Conservation (phyloP, 495 filamentous ascomycete genomes). For the Hypomontagnella submonticulosa region DNA sequence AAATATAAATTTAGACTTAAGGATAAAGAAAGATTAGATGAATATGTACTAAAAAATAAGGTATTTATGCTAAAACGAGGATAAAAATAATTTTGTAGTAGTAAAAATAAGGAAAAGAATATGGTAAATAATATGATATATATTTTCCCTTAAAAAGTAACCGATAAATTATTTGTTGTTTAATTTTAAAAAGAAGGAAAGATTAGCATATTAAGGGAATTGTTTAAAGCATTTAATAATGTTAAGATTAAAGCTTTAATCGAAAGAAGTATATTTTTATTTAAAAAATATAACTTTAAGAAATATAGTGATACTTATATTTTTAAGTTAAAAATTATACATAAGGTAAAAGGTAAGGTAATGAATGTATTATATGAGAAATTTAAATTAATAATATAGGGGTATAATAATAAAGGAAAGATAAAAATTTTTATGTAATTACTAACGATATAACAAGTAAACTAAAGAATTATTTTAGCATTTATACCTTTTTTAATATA, state of each 20-base stretch:
- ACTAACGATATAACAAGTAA: neutral
- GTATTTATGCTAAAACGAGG: neutral
- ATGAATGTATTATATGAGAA: neutral
- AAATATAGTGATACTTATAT: neutral
- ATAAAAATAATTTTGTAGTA: neutral
- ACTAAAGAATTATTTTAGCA: neutral
- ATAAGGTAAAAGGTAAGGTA: slow-evolving; percentile 4
- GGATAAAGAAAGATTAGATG: too few relatives aligned
- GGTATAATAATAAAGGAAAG: slow-evolving; percentile 6
- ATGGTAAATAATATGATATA: neutral
- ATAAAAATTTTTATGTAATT: neutral
- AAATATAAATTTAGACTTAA: neutral
- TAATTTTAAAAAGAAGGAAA: neutral
- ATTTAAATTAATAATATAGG: neutral
- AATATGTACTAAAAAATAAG: neutral
- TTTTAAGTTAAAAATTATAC: neutral
- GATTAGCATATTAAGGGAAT: neutral
- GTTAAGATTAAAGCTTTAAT: neutral
- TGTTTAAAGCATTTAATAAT: neutral
- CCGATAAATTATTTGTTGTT: neutral
- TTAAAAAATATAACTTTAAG: neutral
- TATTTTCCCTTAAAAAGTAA: neutral
- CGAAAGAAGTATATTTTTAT: neutral
- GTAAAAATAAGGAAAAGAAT: neutral
- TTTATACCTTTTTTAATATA: neutral